Percentiles rank a stretch among this genome's conserved stretches.
Conservation (phyloP, 2,329 filamentous ascomycete species). For the Nemania abortiva region DNA sequence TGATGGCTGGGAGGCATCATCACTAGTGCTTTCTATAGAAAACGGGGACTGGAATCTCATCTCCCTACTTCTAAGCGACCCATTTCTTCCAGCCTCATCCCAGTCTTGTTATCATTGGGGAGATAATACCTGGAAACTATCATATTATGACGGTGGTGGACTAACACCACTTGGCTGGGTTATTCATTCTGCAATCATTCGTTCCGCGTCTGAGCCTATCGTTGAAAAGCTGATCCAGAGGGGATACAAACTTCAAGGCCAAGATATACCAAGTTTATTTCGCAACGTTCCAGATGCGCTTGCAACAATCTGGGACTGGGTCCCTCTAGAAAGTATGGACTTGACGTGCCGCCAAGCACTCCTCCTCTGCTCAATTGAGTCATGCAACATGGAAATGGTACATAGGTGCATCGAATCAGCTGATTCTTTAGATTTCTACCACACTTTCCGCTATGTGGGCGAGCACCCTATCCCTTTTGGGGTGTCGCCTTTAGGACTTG, state of each 20-base stretch:
- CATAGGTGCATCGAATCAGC: not conserved
- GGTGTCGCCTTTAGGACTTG: not conserved
- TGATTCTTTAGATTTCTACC: conserved; percentile 2
- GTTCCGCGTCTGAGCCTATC: not conserved
- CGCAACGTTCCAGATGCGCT: not conserved
- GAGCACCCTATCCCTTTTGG: not conserved
- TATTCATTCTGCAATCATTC: not conserved
- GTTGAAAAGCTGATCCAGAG: not conserved
- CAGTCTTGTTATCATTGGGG: not conserved
- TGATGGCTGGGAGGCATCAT: not conserved
- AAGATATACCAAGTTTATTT: not conserved
- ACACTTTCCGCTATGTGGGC: not conserved
- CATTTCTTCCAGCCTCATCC: conserved; percentile 4
- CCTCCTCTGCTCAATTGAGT: not conserved
- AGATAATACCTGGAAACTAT: not conserved
- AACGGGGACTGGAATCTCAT: conserved; percentile 9
- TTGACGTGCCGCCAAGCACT: not conserved
- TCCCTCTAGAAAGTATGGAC: not conserved
- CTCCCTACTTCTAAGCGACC: conserved; percentile 6
- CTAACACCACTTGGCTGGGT: not conserved
- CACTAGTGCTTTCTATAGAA: not conserved
- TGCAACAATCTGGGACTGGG: not conserved
- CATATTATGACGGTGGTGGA: too few relatives aligned
- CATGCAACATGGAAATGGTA: not conserved
- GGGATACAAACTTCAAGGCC: not conserved